Percentiles rank a stretch among this genome's conserved stretches.
phyloP scores from a whole-genome alignment of 2,329 filamentous ascomycete species.

The Epichloe gansuensis region DNA sequence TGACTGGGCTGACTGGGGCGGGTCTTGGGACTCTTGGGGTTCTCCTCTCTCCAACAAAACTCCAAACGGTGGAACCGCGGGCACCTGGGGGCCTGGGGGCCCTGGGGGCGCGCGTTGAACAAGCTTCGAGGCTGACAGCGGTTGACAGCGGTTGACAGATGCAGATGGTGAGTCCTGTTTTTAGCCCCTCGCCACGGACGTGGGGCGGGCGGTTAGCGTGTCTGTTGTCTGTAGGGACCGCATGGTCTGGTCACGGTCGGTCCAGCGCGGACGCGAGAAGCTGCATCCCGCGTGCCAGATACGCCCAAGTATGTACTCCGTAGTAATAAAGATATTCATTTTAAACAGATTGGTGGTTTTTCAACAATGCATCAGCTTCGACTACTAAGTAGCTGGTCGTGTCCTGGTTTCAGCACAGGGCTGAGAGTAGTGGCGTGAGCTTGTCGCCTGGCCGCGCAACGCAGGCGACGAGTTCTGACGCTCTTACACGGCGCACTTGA shows the following conservation, averaged over 20 bases:
- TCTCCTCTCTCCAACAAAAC: not conserved
- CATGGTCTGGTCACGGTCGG: conserved; percentile 2
- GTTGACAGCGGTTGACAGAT: too few relatives aligned
- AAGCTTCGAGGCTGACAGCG: not conserved
- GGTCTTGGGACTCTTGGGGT: not conserved
- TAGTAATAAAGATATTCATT: not conserved
- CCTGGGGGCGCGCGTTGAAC: not conserved
- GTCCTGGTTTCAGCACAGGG: not conserved
- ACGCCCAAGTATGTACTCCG: not conserved
- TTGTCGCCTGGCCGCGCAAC: not conserved
- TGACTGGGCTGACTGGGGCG: not conserved
- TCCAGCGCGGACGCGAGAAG: conserved; percentile 8
- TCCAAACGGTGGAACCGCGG: conserved; percentile 5
- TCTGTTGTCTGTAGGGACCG: conserved; percentile 10
- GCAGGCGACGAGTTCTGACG: not conserved
- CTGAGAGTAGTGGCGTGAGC: not conserved
- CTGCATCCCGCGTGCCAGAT: conserved; percentile 1
- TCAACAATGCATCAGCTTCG: not conserved
- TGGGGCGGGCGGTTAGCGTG: conserved; percentile 5
- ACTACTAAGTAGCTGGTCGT: not conserved
- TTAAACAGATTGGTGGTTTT: too few relatives aligned
- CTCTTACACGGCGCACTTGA: not conserved
- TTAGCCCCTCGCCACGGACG: conserved; percentile 5
- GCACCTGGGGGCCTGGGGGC: not conserved
- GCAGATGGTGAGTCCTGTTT: conserved; percentile 1